Conservation (phyloP, 768 basidiomycete genomes). For the Crassisporium funariophilum region DNA sequence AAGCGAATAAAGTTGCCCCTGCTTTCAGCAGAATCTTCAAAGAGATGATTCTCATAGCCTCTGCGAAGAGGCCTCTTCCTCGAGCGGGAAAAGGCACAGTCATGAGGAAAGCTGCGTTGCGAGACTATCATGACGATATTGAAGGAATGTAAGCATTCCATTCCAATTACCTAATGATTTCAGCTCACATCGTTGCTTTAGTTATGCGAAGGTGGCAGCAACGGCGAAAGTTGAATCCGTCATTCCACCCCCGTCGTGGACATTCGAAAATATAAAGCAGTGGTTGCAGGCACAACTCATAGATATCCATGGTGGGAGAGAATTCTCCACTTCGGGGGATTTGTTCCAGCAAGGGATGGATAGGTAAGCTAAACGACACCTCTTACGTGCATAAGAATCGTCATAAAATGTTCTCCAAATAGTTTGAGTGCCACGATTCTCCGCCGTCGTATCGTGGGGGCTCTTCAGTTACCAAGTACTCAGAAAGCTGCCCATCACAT, state of each 20-base stretch:
- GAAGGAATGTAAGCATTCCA: constrained; percentile 40
- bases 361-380: constrained; percentile 13
- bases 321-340: constrained; percentile 11
- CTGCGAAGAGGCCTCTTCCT: constrained; percentile 39
- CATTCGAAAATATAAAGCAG: constrained; percentile 1
- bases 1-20: constrained; percentile 47
- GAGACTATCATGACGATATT: constrained; percentile 46
- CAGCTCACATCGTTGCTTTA: constrained; percentile 2
- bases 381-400: neutral
- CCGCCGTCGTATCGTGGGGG: constrained; percentile 21
- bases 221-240: constrained; percentile 11
- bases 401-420: neutral
- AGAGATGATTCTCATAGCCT: constrained; percentile 51
- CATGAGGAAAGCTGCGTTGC: constrained; percentile 44
- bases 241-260: constrained; percentile 19
- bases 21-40: constrained; percentile 50
- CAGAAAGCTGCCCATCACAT: constrained; percentile 15
- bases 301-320: constrained; percentile 12
- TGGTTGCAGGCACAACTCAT: constrained; percentile 20
- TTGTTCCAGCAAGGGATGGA: constrained; percentile 25
- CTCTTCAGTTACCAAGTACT: constrained; percentile 13
- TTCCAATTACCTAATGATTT: neutral
- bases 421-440: constrained; percentile 26
- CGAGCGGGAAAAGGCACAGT: constrained; percentile 52
- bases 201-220: constrained; percentile 19